Evolutionary conservation across 2,329 filamentous ascomycete species (phyloP), one percentile per base, ranked within the genome.

Genomic region (Cryoendolithus antarcticus): DNA sequence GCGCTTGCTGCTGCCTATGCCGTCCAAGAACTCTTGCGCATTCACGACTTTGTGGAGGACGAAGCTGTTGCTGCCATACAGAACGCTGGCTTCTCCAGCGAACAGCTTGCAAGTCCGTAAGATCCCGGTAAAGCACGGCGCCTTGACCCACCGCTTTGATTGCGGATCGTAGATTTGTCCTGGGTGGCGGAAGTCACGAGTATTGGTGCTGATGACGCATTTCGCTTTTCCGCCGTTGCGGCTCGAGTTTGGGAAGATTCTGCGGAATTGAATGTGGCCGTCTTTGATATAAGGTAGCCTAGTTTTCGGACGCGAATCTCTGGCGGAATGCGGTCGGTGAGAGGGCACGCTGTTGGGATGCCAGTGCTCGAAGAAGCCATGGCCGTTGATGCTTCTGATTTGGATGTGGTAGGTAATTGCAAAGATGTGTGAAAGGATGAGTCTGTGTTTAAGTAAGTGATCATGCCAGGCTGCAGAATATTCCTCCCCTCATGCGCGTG

Each of bases 221-320:
- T 30, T 19, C 15, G 15, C 15, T 5, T 19, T 19, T 19, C 15
- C 15, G 24, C 35, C 21, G 28, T 30, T 27, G 21, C 8, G 15
- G 9, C n/a, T 10, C 10, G 21, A 12, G 13, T 11, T 12, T 10
- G 13, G 34, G 12, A 21, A 19, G 35, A 37, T n/a, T 8, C 19
- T 11, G 13, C 30, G n/a, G 13, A 43, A 31, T 9, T 27, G 8
- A 12, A 44, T 37, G 2, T 38, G 39, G 21, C 27, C 10, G 1
- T 21, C 27, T 31, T 46, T 38, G 2, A 32, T 32, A 50, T 35
- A 5, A 46, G 15, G 15, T 41, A 44, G 28, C 38, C 39, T 31
- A 43, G 48, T 32, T 48, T 46, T 2, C 39, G 30, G 10, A 30
- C 21, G 24, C 44, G 44, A 4, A 40, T 41, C 32, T 46, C 44